Base-by-base conservation (phyloP, 495 filamentous ascomycete species). In the Podospora anserina region DNA sequence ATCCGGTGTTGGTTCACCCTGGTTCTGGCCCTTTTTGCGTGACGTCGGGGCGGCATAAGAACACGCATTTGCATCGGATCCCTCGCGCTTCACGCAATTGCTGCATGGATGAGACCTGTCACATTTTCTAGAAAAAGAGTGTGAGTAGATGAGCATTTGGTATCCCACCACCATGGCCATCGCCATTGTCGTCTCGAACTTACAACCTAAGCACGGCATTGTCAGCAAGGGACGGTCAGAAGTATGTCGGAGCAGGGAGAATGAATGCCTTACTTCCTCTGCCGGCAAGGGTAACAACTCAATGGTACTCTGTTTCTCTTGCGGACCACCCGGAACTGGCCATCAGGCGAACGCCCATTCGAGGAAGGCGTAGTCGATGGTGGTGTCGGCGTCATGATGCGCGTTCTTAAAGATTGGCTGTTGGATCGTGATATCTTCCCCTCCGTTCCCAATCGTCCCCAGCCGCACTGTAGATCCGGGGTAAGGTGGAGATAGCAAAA, bases 241-340 rank as follows among this genome's bases (percentile, higher is more conserved):
- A 39, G 58, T 53, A 11, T 13, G 23, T 53, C 58, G 54, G n/a
- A 55, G 70, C n/a, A 39, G 27, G 28, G 64, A 59, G 70, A 44
- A 44, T 57, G 53, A 64, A 68, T 64, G 67, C 49, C 91, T 85
- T 84, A 97, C 95, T 99, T 99, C 84, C 95, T 88, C 75, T 93
- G 90, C 73, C 95, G 85, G 77, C 95, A 99, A 26, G 95, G 93
- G 66, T 88, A 95, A 77, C 95, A 99, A 58, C 93, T 97, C 55
- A 99, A 84, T 34, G 95, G 95, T 18, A 99, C 91, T 66, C 95
- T 85, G 72, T 99, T 99, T 76, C 95, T 88, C 81, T 96, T 97
- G 70, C 94, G 89, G 64, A 97, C 91, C 53, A 99, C 89, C 69
- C 92, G 88, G 74, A 90, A 97, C 72, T 94, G 90, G 53, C 88